Evolutionary conservation across 306 rosid species (phyloP).

Genomic region (Carpinus fangiana): DNA sequence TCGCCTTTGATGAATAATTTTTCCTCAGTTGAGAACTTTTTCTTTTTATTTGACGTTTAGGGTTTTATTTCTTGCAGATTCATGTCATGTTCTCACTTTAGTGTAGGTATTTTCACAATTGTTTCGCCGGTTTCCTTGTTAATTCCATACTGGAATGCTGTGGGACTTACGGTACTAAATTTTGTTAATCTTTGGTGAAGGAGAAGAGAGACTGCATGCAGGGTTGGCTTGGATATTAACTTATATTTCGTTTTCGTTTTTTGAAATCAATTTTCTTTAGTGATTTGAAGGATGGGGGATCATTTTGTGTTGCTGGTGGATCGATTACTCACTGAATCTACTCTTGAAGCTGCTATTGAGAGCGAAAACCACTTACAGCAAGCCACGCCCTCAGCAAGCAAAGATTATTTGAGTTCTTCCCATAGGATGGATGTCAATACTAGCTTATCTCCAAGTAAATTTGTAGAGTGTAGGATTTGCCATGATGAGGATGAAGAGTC

Average conservation of each 20-base stretch:
- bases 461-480: conserved; percentile 75
- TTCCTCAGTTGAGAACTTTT: background rate
- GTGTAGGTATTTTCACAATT: conserved; percentile 29
- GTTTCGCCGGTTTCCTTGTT: conserved; percentile 9
- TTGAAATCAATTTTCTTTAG: background rate
- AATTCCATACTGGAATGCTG: background rate
- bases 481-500: conserved; percentile 74
- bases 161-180: background rate
- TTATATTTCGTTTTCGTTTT: background rate
- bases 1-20: background rate
- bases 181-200: conserved; percentile 1
- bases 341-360: conserved; percentile 38
- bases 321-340: conserved; percentile 41
- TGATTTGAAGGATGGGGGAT: conserved; percentile 42
- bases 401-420: conserved; percentile 38
- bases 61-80: conserved; percentile 25
- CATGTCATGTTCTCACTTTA: conserved; percentile 14
- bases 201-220: background rate
- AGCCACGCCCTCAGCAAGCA: conserved; percentile 31
- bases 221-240: conserved; percentile 3
- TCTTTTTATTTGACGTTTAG: conserved; percentile 11
- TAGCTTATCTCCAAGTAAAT: conserved; percentile 34
- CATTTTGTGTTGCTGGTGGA: conserved; percentile 43
- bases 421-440: conserved; percentile 37
- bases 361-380: conserved; percentile 33